A percentile compares a stretch with the other conserved stretches of the same genome.
Conservation (phyloP, 2,329 filamentous ascomycete species). For the Epichloe scottii region DNA sequence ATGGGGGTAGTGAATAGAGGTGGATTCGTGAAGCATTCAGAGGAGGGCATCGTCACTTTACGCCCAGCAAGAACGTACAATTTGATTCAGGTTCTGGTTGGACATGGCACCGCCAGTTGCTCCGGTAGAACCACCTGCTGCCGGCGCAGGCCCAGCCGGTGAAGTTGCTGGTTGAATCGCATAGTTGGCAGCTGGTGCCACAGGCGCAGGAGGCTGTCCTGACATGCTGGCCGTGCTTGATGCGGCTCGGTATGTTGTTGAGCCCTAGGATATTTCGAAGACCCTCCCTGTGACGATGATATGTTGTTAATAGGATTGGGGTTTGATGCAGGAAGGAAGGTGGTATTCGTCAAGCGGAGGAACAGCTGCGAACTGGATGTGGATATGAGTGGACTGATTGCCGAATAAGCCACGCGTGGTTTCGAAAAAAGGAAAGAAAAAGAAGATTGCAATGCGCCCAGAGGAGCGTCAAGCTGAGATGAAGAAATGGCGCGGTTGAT, state of each 20-base stretch:
- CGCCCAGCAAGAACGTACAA: constrained; percentile 47
- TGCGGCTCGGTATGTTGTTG: background rate
- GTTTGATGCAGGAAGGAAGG: background rate
- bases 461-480: background rate
- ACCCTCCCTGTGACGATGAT: background rate
- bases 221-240: constrained; percentile 17
- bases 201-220: constrained; percentile 18
- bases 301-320: background rate
- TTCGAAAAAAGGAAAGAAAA: background rate
- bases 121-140: constrained; percentile 20
- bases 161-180: constrained; percentile 21
- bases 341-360: background rate
- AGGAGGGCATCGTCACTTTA: background rate
- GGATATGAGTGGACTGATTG: background rate
- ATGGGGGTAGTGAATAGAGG: background rate
- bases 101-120: constrained; percentile 39
- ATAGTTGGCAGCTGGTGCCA: constrained; percentile 19
- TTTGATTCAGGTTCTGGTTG: constrained; percentile 88
- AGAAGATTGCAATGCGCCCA: background rate
- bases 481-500: background rate
- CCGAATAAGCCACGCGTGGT: background rate
- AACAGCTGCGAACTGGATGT: background rate
- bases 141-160: constrained; percentile 18
- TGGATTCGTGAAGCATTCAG: constrained; percentile 9
- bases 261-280: background rate